Base-by-base conservation (phyloP, 495 filamentous ascomycete species). In the Umbilicaria muhlenbergii region DNA sequence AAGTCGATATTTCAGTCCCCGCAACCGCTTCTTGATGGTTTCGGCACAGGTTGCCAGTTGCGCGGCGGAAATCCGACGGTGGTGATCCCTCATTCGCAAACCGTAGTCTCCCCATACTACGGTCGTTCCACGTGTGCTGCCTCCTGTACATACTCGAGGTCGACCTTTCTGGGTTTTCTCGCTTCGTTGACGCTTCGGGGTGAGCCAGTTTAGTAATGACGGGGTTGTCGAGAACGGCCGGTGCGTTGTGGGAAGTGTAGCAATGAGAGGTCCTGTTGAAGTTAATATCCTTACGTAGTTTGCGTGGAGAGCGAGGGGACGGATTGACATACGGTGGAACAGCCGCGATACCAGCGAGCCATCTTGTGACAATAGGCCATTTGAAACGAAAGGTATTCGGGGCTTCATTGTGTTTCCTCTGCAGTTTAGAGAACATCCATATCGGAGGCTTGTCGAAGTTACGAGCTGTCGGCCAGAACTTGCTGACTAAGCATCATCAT, bases 31-130 rank as follows among this genome's bases (percentile, higher is more conserved):
- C 58, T 84, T 88, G 59, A 99, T 94, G 1, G 88, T 84, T 37
- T 94, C 86, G 58, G 93, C 88, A 46, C 83, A 92, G 46, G 83
- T 75, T 63, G 86, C 83, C 40, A 96, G 73, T 47, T 91, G 84
- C 38, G 71, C 58, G n/a, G 91, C 83, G 35, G 83, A 86, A 56
- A 99, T 77, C 32, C 91, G 76, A 32, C 88, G 82, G 63, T 93
- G 82, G 58, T 96, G 85, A 63, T 96, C 87, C 47, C 71, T 77
- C 77, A 99, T 86, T 36, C 91, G 86, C 56, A 99, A 61, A 13
- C 91, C 91, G 56, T 88, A 96, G 62, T 96, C 89, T 42, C 91
- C 91, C 87, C 87, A 95, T 41, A 87, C 73, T 11, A 99, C 83
- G 1, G 89, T 96, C 39, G 91, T 99, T 46, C 91, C 91, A 47